Evolutionary conservation across 805 yeast genomes (phyloP).

Genomic region (Tetrapisispora phaffii): DNA sequence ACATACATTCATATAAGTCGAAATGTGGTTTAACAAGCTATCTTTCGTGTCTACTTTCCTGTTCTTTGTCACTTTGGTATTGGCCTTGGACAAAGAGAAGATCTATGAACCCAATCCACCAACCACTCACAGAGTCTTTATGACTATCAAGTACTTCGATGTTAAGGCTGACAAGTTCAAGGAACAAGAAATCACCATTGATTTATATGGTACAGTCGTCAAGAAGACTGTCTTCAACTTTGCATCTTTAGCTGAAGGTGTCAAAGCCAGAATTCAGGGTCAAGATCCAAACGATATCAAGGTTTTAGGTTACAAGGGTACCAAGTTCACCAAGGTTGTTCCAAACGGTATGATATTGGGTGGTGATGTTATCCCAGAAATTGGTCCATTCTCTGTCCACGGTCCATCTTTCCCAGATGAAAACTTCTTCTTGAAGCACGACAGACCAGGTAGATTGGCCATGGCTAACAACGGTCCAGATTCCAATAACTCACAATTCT

Average conservation of each 20-base stretch:
- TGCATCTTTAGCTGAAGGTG: slow-evolving; percentile 39
- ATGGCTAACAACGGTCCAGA: slow-evolving; percentile 67
- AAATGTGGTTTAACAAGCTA: slow-evolving; percentile 5
- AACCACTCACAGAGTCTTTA: slow-evolving; percentile 19
- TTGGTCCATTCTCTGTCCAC: slow-evolving; percentile 74
- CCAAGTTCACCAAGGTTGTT: slow-evolving; percentile 67
- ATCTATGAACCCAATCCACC: slow-evolving; percentile 27
- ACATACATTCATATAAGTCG: background rate
- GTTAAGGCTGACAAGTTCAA: slow-evolving; percentile 9
- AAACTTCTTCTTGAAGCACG: slow-evolving; percentile 55
- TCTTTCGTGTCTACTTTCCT: slow-evolving; percentile 3
- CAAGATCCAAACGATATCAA: slow-evolving; percentile 23
- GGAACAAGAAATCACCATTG: slow-evolving; percentile 37
- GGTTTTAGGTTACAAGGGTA: slow-evolving; percentile 40
- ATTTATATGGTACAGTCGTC: slow-evolving; percentile 54
- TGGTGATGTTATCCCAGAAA: slow-evolving; percentile 72
- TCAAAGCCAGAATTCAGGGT: slow-evolving; percentile 25
- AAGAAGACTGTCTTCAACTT: slow-evolving; percentile 59
- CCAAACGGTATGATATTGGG: slow-evolving; percentile 76
- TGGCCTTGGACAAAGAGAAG: slow-evolving; percentile 7
- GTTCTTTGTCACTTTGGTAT: slow-evolving; percentile 1
- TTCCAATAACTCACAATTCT: slow-evolving; percentile 63
- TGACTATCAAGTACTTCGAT: slow-evolving; percentile 23
- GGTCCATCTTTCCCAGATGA: slow-evolving; percentile 72
- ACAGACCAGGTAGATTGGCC: slow-evolving; percentile 55